These are phyloP conservation scores for Boletus huronensis DNA, from an alignment of 768 basidiomycete genomes.

Conservation along the genomic window DNA sequence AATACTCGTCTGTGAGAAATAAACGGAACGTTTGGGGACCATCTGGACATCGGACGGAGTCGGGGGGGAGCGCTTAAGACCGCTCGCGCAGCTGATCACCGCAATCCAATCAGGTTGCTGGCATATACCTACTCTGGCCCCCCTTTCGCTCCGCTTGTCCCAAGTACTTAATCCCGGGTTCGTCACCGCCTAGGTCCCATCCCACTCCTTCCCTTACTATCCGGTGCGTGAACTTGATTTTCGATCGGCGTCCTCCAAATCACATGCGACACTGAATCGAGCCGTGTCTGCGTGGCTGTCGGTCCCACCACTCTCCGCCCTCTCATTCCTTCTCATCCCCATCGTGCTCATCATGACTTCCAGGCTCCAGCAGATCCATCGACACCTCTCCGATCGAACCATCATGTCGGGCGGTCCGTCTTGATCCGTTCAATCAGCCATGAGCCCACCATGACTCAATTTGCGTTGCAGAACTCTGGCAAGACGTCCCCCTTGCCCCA, in stretches of 20 bases:
- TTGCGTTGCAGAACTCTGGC: slow-evolving; percentile 61
- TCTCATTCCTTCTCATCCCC: neutral
- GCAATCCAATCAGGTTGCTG: too few species aligned
- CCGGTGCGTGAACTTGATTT: neutral
- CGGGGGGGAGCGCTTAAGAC: neutral
- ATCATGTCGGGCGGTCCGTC: slow-evolving; percentile 55
- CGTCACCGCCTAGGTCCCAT: too few species aligned
- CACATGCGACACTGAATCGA: slow-evolving; percentile 15
- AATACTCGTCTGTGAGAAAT: neutral
- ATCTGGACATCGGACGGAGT: slow-evolving; percentile 4
- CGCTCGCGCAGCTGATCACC: neutral
- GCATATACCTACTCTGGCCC: neutral
- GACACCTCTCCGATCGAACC: slow-evolving; percentile 44
- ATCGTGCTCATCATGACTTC: slow-evolving; percentile 40
- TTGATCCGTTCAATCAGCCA: slow-evolving; percentile 4
- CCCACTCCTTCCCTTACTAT: neutral
- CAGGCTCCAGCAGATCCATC: slow-evolving; percentile 58
- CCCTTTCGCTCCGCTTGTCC: neutral
- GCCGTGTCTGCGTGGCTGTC: neutral
- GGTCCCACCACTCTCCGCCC: neutral
- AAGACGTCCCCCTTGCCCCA: slow-evolving; percentile 75
- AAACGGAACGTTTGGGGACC: too few species aligned
- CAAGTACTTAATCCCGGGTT: slow-evolving; percentile 2
- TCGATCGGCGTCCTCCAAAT: slow-evolving; percentile 5
- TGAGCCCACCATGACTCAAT: neutral